Percentiles rank a stretch among this genome's conserved stretches.
Conservation (phyloP, 2,329 filamentous ascomycete genomes). For the Rutstroemia sydowiana region DNA sequence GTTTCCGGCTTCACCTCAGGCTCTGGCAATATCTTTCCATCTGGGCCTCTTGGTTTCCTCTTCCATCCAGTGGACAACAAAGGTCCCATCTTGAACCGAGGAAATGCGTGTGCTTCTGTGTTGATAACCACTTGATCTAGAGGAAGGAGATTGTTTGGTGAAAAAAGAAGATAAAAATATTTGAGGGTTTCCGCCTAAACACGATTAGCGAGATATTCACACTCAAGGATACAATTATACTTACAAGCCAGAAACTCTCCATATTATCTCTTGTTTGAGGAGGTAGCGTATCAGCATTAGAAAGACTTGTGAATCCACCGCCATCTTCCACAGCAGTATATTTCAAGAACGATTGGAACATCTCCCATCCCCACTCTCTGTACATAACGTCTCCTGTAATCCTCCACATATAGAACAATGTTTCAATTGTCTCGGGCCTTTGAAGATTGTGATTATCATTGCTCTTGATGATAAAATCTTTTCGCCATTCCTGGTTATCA, state of each 20-base stretch:
- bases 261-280: slow-evolving; percentile 76
- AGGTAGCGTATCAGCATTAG: slow-evolving; percentile 66
- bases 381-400: slow-evolving; percentile 88
- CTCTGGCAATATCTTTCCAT: slow-evolving; percentile 28
- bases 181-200: slow-evolving; percentile 85
- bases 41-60: slow-evolving; percentile 51
- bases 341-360: slow-evolving; percentile 88
- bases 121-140: slow-evolving; percentile 87
- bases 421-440: slow-evolving; percentile 93
- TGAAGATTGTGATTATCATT: slow-evolving; percentile 90
- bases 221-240: slow-evolving; percentile 28
- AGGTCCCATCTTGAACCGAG: slow-evolving; percentile 73
- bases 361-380: slow-evolving; percentile 96
- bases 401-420: slow-evolving; percentile 96
- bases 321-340: slow-evolving; percentile 73
- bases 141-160: slow-evolving; percentile 71
- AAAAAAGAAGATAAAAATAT: slow-evolving; percentile 95
- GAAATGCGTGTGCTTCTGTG: slow-evolving; percentile 88
- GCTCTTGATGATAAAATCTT: slow-evolving; percentile 73
- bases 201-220: slow-evolving; percentile 13
- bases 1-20: slow-evolving; percentile 12
- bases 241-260: slow-evolving; percentile 97
- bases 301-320: slow-evolving; percentile 75
- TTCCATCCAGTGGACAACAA: slow-evolving; percentile 77
- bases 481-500: slow-evolving; percentile 56